Percentiles rank a stretch among this genome's conserved stretches.
These are phyloP conservation scores for Austroboletus eburneus DNA, from an alignment of 768 basidiomycete species.

Conservation along the genomic window DNA sequence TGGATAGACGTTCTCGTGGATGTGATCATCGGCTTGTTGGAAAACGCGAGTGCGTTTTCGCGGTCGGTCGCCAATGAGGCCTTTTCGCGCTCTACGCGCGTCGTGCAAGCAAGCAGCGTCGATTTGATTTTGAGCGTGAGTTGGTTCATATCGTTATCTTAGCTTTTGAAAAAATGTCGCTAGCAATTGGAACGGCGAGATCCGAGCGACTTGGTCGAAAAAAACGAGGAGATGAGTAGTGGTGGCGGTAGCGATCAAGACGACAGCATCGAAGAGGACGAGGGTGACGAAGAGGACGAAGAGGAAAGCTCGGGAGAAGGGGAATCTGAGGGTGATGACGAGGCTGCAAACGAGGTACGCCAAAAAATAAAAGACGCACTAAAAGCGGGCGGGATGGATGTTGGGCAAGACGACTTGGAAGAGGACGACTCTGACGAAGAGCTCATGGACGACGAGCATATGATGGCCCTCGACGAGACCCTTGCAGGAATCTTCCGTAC, in stretches of 20 bases:
- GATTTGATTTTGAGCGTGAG: slow-evolving; percentile 47
- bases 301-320: slow-evolving; percentile 32
- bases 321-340: slow-evolving; percentile 42
- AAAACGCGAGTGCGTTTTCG: slow-evolving; percentile 76
- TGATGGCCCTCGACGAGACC: slow-evolving; percentile 94
- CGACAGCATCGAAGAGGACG: slow-evolving; percentile 34
- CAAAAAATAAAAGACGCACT: slow-evolving; percentile 63
- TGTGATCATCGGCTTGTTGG: slow-evolving; percentile 84
- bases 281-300: slow-evolving; percentile 34
- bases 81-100: slow-evolving; percentile 68
- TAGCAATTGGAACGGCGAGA: slow-evolving; percentile 83
- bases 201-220: slow-evolving; percentile 48
- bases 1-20: slow-evolving; percentile 87
- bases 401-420: slow-evolving; percentile 50
- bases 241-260: slow-evolving; percentile 32
- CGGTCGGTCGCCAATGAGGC: slow-evolving; percentile 76
- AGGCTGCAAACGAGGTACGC: slow-evolving; percentile 48
- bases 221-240: slow-evolving; percentile 42
- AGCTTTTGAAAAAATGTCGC: slow-evolving; percentile 1
- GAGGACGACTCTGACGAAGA: slow-evolving; percentile 56
- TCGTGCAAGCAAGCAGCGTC: slow-evolving; percentile 64
- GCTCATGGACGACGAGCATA: slow-evolving; percentile 93
- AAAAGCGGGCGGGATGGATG: slow-evolving; percentile 53
- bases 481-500: slow-evolving; percentile 83
- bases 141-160: too few species aligned